Percentiles rank a stretch among this genome's conserved stretches.
Evolutionary conservation across 768 basidiomycete genomes (phyloP).

Genomic region (Daedalea quercina): DNA sequence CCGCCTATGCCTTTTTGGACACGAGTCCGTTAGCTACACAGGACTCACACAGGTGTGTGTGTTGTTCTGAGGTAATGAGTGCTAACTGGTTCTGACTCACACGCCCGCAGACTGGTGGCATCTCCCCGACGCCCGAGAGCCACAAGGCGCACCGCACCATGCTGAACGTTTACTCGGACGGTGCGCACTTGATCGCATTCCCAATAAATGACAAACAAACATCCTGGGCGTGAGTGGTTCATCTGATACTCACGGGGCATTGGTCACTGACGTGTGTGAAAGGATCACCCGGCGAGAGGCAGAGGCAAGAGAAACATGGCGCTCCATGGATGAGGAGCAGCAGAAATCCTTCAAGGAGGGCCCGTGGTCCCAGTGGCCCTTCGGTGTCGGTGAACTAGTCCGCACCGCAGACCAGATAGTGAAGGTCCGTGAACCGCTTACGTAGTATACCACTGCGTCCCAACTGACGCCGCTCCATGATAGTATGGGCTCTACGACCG

Average conservation of each 20-base stretch:
- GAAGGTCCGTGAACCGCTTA: slow-evolving; percentile 17
- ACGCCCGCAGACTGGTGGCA: slow-evolving; percentile 26
- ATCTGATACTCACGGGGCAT: background rate
- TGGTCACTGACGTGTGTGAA: background rate
- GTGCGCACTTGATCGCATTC: slow-evolving; percentile 31
- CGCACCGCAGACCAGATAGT: slow-evolving; percentile 18
- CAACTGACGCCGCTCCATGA: background rate
- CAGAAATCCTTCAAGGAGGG: slow-evolving; percentile 18
- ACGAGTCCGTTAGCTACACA: slow-evolving; percentile 29
- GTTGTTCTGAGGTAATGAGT: background rate
- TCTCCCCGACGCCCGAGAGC: slow-evolving; percentile 21
- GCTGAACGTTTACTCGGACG: slow-evolving; percentile 31
- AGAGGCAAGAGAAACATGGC: slow-evolving; percentile 36
- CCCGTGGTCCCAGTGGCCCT: slow-evolving; percentile 19
- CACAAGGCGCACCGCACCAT: slow-evolving; percentile 16
- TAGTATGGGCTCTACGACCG: slow-evolving; percentile 40
- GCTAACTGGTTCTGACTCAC: too few relatives aligned
- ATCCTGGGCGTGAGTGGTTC: slow-evolving; percentile 31
- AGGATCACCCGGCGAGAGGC: slow-evolving; percentile 31
- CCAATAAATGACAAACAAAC: slow-evolving; percentile 23
- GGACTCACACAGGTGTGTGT: slow-evolving; percentile 30
- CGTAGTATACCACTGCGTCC: background rate
- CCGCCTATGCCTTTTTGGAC: slow-evolving; percentile 30
- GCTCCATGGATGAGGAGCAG: slow-evolving; percentile 25
- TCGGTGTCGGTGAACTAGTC: slow-evolving; percentile 21